A percentile compares a stretch with the other conserved stretches of the same genome.
Evolutionary conservation across 2,329 filamentous ascomycete genomes (phyloP).

Genomic region (Mariannaea sp.): DNA sequence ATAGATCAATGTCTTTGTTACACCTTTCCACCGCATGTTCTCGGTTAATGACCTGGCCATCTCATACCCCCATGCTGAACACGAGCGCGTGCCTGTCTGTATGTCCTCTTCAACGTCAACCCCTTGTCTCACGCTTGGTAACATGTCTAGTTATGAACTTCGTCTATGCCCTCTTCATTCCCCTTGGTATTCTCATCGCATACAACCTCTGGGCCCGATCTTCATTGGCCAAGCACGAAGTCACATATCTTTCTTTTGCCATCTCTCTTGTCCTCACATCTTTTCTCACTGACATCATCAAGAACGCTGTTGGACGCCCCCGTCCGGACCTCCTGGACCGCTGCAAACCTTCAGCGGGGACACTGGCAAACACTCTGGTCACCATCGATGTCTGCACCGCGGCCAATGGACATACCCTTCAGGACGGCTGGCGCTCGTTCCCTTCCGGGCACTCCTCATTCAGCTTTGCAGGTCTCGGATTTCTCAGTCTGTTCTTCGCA

Average conservation of each 20-base stretch:
- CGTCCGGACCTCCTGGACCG: constrained; percentile 69
- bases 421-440: constrained; percentile 85
- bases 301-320: constrained; percentile 83
- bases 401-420: constrained; percentile 67
- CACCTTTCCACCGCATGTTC: constrained; percentile 95
- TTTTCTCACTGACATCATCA: constrained; percentile 88
- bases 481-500: constrained; percentile 70
- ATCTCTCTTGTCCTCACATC: constrained; percentile 77
- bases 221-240: constrained; percentile 78
- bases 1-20: constrained; percentile 51
- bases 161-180: constrained; percentile 75
- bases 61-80: constrained; percentile 81
- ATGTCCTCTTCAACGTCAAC: constrained; percentile 44
- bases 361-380: constrained; percentile 58
- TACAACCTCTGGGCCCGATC: constrained; percentile 69
- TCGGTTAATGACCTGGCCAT: constrained; percentile 83
- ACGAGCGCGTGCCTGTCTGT: constrained; percentile 83
- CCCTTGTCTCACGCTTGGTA: neutral
- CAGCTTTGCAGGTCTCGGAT: constrained; percentile 78
- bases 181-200: constrained; percentile 67
- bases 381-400: constrained; percentile 75
- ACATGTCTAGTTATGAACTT: constrained; percentile 68
- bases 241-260: constrained; percentile 79
- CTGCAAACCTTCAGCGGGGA: constrained; percentile 69
- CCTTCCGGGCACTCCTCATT: constrained; percentile 82